phyloP scores from a whole-genome alignment of 148 eudicot genomes.

The Chenopodium quinoa region DNA sequence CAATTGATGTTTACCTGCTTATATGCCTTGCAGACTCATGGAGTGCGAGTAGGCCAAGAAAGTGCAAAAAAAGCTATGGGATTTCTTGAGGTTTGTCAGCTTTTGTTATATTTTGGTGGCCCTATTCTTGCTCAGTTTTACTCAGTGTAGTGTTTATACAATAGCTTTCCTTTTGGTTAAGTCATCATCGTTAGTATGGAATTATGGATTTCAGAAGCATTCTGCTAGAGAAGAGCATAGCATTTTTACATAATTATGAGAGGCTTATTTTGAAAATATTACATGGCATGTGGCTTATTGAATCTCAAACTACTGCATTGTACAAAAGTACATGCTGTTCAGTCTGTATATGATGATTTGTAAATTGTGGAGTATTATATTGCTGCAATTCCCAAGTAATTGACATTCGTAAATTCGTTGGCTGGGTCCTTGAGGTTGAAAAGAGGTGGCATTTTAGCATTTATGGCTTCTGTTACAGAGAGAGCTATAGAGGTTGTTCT shows the following conservation, averaged over 20 bases:
- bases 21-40: slow-evolving; percentile 71
- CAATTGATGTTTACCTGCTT: background rate
- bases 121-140: background rate
- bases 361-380: background rate
- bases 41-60: slow-evolving; percentile 79
- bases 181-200: background rate
- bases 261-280: background rate
- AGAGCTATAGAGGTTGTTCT: background rate
- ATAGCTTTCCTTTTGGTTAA: background rate
- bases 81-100: slow-evolving; percentile 66
- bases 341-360: background rate
- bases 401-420: background rate
- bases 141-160: background rate
- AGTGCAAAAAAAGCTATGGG: slow-evolving; percentile 82
- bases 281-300: background rate
- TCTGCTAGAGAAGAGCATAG: background rate
- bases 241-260: too few relatives aligned
- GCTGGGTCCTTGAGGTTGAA: background rate
- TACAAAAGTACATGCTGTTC: too few relatives aligned
- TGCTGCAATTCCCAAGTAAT: background rate
- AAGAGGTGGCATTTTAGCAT: background rate
- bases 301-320: background rate
- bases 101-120: slow-evolving; percentile 1
- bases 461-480: background rate
- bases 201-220: background rate